Percentiles rank a stretch among this genome's conserved stretches.
These are phyloP conservation scores for Venturia carpophila DNA, from an alignment of 2,329 filamentous ascomycete species.

Conservation along the genomic window DNA sequence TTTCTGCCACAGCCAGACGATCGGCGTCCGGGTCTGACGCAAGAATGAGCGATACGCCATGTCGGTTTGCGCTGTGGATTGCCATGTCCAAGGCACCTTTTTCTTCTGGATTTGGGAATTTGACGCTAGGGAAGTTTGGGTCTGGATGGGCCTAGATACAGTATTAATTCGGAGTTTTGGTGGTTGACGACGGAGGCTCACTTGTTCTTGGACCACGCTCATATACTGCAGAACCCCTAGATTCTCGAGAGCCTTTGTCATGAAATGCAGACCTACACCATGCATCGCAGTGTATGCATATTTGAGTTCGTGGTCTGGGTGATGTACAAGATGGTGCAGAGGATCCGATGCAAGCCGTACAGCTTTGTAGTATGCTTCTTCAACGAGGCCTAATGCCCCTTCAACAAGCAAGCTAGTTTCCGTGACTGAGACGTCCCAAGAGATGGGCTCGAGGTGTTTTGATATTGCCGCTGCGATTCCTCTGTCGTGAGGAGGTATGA, in stretches of 20 bases:
- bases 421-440: conserved; percentile 40
- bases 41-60: conserved; percentile 45
- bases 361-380: conserved; percentile 37
- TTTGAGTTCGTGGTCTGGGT: conserved; percentile 25
- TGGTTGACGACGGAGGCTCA: neutral
- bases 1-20: conserved; percentile 54
- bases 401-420: conserved; percentile 36
- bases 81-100: conserved; percentile 54
- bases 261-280: conserved; percentile 45
- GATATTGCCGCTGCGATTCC: conserved; percentile 52
- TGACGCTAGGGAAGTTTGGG: conserved; percentile 56
- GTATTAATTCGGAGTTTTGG: neutral
- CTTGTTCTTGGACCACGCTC: conserved; percentile 42
- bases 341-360: conserved; percentile 35
- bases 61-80: conserved; percentile 45
- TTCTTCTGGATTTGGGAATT: conserved; percentile 60
- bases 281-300: conserved; percentile 53
- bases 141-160: conserved; percentile 41
- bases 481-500: conserved; percentile 54
- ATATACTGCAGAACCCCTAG: conserved; percentile 38
- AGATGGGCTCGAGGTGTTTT: conserved; percentile 43
- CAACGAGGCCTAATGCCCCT: conserved; percentile 35
- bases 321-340: conserved; percentile 24
- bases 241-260: conserved; percentile 35
- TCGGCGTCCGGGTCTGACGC: conserved; percentile 61